Evolutionary conservation across 768 basidiomycete species (phyloP).

Genomic region (Amanita phalloides): DNA sequence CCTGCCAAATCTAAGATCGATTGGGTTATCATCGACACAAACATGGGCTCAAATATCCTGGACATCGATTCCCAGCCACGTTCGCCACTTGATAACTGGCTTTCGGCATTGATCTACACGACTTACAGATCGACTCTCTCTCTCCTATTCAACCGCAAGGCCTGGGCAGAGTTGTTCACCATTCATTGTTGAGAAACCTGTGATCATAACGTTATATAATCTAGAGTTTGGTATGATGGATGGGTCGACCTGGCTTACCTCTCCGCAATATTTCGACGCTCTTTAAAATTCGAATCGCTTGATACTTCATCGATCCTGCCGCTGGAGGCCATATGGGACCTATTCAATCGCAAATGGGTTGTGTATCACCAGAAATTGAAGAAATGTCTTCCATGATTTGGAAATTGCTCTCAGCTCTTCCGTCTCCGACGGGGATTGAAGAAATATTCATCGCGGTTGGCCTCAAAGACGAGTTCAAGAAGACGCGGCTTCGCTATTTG

Average conservation of each 20-base stretch:
- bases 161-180: not conserved
- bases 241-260: not conserved
- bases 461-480: not conserved
- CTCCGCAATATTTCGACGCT: not conserved
- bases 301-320: not conserved
- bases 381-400: not conserved
- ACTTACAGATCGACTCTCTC: not conserved
- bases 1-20: not conserved
- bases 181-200: not conserved
- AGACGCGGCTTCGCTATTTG: not conserved
- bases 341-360: not conserved
- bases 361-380: not conserved
- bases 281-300: not conserved
- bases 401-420: not conserved
- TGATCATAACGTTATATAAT: not conserved
- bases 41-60: not conserved
- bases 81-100: not conserved
- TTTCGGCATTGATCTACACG: not conserved
- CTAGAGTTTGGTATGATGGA: not conserved
- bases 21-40: not conserved
- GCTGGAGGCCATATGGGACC: not conserved
- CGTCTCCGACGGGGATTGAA: not conserved
- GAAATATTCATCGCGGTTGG: not conserved
- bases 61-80: not conserved
- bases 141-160: not conserved